Base-by-base conservation (phyloP, 2,329 filamentous ascomycete genomes). In the Aspergillus sojae region DNA sequence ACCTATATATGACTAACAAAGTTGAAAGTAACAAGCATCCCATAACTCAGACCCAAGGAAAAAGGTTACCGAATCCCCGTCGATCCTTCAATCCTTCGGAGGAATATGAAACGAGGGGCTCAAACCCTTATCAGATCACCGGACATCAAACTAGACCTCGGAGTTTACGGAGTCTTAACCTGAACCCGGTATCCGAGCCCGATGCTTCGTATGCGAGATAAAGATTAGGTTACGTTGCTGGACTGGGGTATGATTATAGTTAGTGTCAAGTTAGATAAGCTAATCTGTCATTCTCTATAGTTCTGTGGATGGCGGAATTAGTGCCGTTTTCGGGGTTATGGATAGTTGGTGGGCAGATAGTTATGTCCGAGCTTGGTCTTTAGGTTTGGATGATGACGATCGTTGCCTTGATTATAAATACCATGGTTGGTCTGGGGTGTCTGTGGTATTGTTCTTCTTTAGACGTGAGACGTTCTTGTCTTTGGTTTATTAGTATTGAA, bases 101-200 rank as follows among this genome's bases (percentile, higher is more conserved):
- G 10, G 10, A 14, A 46, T 14, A 34, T 5, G 3, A 54, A 53
- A 55, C 46, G 50, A 60, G 39, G 39, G 48, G 36, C 23, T 36
- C 3, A 54, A 53, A 55, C 34, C 14, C 34, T 60, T 61, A 61
- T 56, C 52, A 56, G 52, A 56, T 56, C 5, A 9, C 26, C 52
- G 7, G 30, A 21, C 4, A 23, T 21, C 26, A 16, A 36, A 14
- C 32, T 16, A 21, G 50, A 26, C n/a, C 30, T 55, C 52, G 52
- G 52, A 36, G 52, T 55, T 55, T 52, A n/a, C 48, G 12, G 52
- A 7, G n/a, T 5, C 21, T 39, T 55, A 10, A 39, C 32, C 61
- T 21, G 46, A 52, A 62, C 43, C 11, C 11, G 46, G 61, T 62
- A 59, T 59, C 34, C 56, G 46, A 54, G 55, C 45, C 61, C 61